These are phyloP conservation scores for Austroboletus niveus DNA, from an alignment of 1,284 basidiomycete species.

Conservation along the genomic window DNA sequence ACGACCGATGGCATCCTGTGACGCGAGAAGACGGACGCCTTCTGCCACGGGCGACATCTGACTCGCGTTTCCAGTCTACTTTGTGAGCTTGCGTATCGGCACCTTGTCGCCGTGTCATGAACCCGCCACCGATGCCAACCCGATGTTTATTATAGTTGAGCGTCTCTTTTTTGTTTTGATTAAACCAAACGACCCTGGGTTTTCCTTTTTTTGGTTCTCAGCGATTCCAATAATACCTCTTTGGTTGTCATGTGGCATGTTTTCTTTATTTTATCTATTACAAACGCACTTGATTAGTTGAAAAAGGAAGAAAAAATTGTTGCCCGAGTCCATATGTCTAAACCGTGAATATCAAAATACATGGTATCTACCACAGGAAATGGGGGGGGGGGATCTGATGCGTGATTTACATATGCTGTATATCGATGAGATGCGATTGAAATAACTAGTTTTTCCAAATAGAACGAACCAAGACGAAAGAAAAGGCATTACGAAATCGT, in stretches of 20 bases:
- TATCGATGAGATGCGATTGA: slow-evolving; percentile 19
- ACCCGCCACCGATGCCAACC: slow-evolving; percentile 4
- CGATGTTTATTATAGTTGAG: slow-evolving; percentile 9
- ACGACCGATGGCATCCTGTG: slow-evolving; percentile 21
- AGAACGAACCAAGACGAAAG: background rate
- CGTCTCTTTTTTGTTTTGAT: slow-evolving; percentile 13
- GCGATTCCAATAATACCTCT: slow-evolving; percentile 5
- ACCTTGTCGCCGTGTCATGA: slow-evolving; percentile 4
- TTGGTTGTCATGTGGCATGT: slow-evolving; percentile 1
- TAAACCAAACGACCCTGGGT: background rate
- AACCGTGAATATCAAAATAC: slow-evolving; percentile 15
- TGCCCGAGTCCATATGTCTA: background rate
- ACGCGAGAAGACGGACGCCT: slow-evolving; percentile 30
- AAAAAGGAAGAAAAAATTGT: background rate
- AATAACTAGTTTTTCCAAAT: slow-evolving; percentile 13
- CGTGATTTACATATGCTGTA: slow-evolving; percentile 28
- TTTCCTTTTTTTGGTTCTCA: slow-evolving; percentile 4
- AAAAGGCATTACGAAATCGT: slow-evolving; percentile 4
- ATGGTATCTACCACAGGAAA: slow-evolving; percentile 17
- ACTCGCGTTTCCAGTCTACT: slow-evolving; percentile 9
- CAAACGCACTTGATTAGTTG: background rate
- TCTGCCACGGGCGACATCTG: slow-evolving; percentile 34
- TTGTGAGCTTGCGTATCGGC: slow-evolving; percentile 10
- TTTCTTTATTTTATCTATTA: slow-evolving; percentile 5
- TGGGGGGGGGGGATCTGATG: slow-evolving; percentile 10